Conservation (phyloP, 2,329 filamentous ascomycete species). For the Cordyceps fumosorosea region DNA sequence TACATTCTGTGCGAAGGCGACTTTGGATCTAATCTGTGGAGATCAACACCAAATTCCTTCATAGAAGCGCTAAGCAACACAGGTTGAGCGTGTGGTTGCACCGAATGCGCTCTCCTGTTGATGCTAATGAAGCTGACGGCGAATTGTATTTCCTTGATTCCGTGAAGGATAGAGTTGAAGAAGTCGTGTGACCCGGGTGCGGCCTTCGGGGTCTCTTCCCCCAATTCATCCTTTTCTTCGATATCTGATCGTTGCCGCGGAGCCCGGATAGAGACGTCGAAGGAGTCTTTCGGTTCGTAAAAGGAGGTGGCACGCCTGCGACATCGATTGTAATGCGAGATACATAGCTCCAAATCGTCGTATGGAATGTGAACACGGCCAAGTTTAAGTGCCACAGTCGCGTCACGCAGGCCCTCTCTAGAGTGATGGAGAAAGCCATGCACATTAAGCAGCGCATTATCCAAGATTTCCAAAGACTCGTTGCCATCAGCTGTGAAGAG, state of each 20-base stretch:
- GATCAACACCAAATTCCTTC: slow-evolving; percentile 91
- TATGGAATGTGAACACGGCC: slow-evolving; percentile 85
- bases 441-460: slow-evolving; percentile 81
- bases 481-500: slow-evolving; percentile 80
- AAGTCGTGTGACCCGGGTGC: slow-evolving; percentile 91
- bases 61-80: slow-evolving; percentile 82
- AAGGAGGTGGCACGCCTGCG: slow-evolving; percentile 29
- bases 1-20: slow-evolving; percentile 98
- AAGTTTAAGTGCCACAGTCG: slow-evolving; percentile 82
- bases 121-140: slow-evolving; percentile 86
- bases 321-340: slow-evolving; percentile 47
- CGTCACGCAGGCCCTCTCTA: slow-evolving; percentile 80
- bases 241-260: slow-evolving; percentile 61
- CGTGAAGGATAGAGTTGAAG: slow-evolving; percentile 78
- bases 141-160: slow-evolving; percentile 94
- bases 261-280: slow-evolving; percentile 62
- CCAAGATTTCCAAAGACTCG: slow-evolving; percentile 81
- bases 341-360: slow-evolving; percentile 69
- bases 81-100: slow-evolving; percentile 61
- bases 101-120: slow-evolving; percentile 67
- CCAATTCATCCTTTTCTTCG: slow-evolving; percentile 55
- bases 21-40: slow-evolving; percentile 84
- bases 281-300: slow-evolving; percentile 34
- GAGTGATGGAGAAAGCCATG: slow-evolving; percentile 86
- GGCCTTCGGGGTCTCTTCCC: slow-evolving; percentile 63